phyloP scores from a whole-genome alignment of 345 rosid species.

The Sonneratia caseolaris region DNA sequence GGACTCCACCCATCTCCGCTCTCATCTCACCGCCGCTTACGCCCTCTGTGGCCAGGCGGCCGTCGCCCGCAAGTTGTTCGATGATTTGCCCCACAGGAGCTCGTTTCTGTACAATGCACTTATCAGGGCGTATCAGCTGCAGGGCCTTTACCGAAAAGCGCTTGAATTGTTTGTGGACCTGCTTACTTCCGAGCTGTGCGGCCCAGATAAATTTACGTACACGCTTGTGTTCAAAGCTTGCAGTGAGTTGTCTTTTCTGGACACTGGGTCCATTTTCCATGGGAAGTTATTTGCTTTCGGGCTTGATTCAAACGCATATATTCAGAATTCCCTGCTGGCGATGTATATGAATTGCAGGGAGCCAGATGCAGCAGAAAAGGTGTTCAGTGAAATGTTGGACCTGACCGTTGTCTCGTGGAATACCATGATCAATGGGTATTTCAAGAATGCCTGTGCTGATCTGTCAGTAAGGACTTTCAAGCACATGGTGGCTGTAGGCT shows the following conservation, averaged over 20 bases:
- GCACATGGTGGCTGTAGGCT: slow-evolving; percentile 22
- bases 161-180: slow-evolving; percentile 25
- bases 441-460: slow-evolving; percentile 29
- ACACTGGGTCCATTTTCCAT: slow-evolving; percentile 35
- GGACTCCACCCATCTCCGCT: not conserved
- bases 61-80: slow-evolving; percentile 45
- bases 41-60: slow-evolving; percentile 13
- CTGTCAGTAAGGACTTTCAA: slow-evolving; percentile 34
- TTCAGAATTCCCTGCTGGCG: slow-evolving; percentile 40
- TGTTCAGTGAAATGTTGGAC: slow-evolving; percentile 30
- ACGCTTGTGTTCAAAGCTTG: slow-evolving; percentile 44
- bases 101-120: slow-evolving; percentile 38
- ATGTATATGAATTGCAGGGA: slow-evolving; percentile 40
- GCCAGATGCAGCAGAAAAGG: slow-evolving; percentile 28
- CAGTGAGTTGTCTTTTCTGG: slow-evolving; percentile 25
- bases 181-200: slow-evolving; percentile 8
- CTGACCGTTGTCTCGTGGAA: slow-evolving; percentile 52
- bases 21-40: slow-evolving; percentile 14
- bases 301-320: slow-evolving; percentile 28
- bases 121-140: slow-evolving; percentile 32
- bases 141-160: slow-evolving; percentile 23
- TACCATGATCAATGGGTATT: slow-evolving; percentile 49
- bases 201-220: slow-evolving; percentile 37
- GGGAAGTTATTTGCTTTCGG: slow-evolving; percentile 25
- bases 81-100: slow-evolving; percentile 35